Percentiles rank a stretch among this genome's conserved stretches.
Evolutionary conservation across 371 early-diverging fungal genomes (phyloP).

Genomic region (Apophysomyces elegans): DNA sequence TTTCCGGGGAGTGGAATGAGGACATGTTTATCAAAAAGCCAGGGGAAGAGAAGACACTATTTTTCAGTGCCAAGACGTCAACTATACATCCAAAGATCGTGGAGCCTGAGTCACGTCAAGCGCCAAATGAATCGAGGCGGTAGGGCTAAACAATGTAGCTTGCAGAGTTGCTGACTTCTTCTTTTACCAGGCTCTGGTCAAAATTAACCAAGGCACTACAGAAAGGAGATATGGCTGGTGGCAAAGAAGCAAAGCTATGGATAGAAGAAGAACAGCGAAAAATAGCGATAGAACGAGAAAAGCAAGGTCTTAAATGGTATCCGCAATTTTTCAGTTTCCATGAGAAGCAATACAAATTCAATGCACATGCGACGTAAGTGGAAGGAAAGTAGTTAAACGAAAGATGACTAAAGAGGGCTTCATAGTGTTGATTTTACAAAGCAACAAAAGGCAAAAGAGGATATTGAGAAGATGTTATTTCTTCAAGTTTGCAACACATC

Average conservation of each 20-base stretch:
- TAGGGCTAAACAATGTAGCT: slow-evolving; percentile 18
- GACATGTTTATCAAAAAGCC: slow-evolving; percentile 61
- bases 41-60: slow-evolving; percentile 41
- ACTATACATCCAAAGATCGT: slow-evolving; percentile 69
- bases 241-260: slow-evolving; percentile 78
- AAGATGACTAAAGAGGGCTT: neutral
- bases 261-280: slow-evolving; percentile 88
- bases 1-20: slow-evolving; percentile 90
- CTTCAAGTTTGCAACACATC: neutral
- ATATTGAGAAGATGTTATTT: neutral
- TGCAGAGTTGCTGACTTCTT: neutral
- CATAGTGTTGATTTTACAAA: neutral
- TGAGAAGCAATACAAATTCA: slow-evolving; percentile 20
- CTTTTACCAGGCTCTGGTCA: slow-evolving; percentile 69
- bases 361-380: slow-evolving; percentile 13
- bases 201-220: slow-evolving; percentile 75
- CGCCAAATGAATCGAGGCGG: slow-evolving; percentile 83
- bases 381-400: neutral
- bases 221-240: slow-evolving; percentile 69
- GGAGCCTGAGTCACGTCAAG: slow-evolving; percentile 73
- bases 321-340: slow-evolving; percentile 55
- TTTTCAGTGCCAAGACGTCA: slow-evolving; percentile 73
- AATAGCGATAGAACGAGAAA: slow-evolving; percentile 62
- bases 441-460: slow-evolving; percentile 1
- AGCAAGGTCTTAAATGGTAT: slow-evolving; percentile 43